A percentile compares a stretch with the other conserved stretches of the same genome.
phyloP scores from a whole-genome alignment of 2,329 filamentous ascomycete genomes.

The Arthroderma sp. region DNA sequence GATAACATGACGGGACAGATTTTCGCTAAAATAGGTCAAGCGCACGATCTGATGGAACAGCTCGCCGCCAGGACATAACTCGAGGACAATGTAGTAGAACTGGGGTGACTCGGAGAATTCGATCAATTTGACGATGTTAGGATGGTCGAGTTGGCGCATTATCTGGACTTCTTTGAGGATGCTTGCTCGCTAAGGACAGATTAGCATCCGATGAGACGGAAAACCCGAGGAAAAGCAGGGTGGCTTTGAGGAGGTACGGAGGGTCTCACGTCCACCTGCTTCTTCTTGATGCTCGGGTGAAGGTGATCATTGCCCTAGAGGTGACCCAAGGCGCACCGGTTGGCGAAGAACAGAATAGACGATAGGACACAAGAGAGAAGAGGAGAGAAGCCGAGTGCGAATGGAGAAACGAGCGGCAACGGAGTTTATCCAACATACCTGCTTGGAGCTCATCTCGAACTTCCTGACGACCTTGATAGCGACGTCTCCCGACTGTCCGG shows the following conservation, averaged over 20 bases:
- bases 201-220: background rate
- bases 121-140: constrained; percentile 86
- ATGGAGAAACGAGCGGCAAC: constrained; percentile 12
- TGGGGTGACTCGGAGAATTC: constrained; percentile 88
- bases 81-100: constrained; percentile 95
- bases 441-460: constrained; percentile 96
- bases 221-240: constrained; percentile 11
- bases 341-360: constrained; percentile 7
- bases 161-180: constrained; percentile 98
- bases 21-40: constrained; percentile 95
- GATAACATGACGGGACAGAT: constrained; percentile 89
- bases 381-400: constrained; percentile 1
- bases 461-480: constrained; percentile 99
- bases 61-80: constrained; percentile 88
- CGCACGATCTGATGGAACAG: constrained; percentile 97
- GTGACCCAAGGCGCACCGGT: constrained; percentile 4
- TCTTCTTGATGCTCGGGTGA: constrained; percentile 93
- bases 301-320: constrained; percentile 80
- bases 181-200: constrained; percentile 46
- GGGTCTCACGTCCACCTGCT: constrained; percentile 71
- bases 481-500: constrained; percentile 58
- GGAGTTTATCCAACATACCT: constrained; percentile 60
- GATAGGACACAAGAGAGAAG: constrained; percentile 18
- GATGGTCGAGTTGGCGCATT: constrained; percentile 92
- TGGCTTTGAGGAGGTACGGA: constrained; percentile 30